These are phyloP conservation scores for Oehlia diaphana DNA, from an alignment of 192 early-diverging fungal genomes.

Conservation along the genomic window DNA sequence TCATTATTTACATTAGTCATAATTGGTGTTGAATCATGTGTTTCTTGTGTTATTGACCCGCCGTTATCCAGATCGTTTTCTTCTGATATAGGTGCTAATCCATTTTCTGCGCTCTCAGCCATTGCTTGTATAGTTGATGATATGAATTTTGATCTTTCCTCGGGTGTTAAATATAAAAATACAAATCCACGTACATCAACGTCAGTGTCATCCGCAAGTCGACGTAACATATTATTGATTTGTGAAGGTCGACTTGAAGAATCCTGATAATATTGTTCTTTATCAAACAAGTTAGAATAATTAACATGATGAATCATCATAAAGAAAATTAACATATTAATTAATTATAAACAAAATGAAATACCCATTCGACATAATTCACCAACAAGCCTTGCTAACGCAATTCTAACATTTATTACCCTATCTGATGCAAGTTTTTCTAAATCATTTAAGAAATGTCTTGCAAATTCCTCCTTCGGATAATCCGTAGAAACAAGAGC, in stretches of 20 bases:
- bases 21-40: neutral
- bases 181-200: conserved; percentile 24
- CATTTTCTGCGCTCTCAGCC: conserved; percentile 17
- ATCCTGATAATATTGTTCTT: conserved; percentile 25
- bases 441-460: conserved; percentile 66
- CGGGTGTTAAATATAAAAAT: neutral
- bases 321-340: neutral
- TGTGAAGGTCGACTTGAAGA: neutral
- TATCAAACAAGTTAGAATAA: neutral
- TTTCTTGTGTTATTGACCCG: neutral
- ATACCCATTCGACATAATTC: conserved; percentile 20
- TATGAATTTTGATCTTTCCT: conserved; percentile 16
- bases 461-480: conserved; percentile 62
- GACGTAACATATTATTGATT: conserved; percentile 3
- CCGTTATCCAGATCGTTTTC: neutral
- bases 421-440: conserved; percentile 58
- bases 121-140: neutral
- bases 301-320: neutral
- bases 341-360: neutral
- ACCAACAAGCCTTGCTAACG: conserved; percentile 56
- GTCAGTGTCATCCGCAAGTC: conserved; percentile 13
- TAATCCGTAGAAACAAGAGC: conserved; percentile 58
- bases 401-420: conserved; percentile 76
- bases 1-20: neutral
- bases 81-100: neutral